phyloP scores from a whole-genome alignment of 768 basidiomycete species.

The Rhizopogon vulgaris region DNA sequence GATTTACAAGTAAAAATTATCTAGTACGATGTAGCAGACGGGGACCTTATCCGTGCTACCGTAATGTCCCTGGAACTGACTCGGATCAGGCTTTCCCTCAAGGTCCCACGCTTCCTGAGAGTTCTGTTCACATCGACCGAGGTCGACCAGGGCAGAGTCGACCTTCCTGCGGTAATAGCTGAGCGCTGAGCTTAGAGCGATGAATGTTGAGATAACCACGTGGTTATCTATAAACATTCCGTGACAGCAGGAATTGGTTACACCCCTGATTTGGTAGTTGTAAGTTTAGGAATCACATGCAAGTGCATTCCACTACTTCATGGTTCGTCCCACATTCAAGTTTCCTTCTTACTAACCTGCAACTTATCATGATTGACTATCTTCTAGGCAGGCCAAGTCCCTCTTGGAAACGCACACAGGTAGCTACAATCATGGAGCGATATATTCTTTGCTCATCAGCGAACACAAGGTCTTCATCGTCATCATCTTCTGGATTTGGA shows the following conservation, averaged over 20 bases:
- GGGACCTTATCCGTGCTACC: too few relatives aligned
- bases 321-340: neutral
- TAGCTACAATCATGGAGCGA: slow-evolving; percentile 20
- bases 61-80: too few relatives aligned
- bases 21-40: too few relatives aligned
- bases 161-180: too few relatives aligned
- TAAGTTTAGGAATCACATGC: slow-evolving; percentile 29
- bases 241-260: neutral
- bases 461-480: slow-evolving; percentile 74
- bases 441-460: neutral
- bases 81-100: too few relatives aligned
- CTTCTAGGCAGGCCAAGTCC: slow-evolving; percentile 81
- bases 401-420: slow-evolving; percentile 87
- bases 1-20: too few relatives aligned
- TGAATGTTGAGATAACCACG: slow-evolving; percentile 1
- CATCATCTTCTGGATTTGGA: slow-evolving; percentile 87
- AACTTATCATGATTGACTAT: slow-evolving; percentile 81
- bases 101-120: too few relatives aligned
- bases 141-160: too few relatives aligned
- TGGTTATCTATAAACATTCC: neutral
- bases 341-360: slow-evolving; percentile 1
- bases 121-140: too few relatives aligned
- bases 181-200: too few relatives aligned
- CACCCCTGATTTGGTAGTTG: slow-evolving; percentile 16
- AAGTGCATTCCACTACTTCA: neutral